phyloP scores from a whole-genome alignment of 805 yeast species.

The Clavispora vitiphila region DNA sequence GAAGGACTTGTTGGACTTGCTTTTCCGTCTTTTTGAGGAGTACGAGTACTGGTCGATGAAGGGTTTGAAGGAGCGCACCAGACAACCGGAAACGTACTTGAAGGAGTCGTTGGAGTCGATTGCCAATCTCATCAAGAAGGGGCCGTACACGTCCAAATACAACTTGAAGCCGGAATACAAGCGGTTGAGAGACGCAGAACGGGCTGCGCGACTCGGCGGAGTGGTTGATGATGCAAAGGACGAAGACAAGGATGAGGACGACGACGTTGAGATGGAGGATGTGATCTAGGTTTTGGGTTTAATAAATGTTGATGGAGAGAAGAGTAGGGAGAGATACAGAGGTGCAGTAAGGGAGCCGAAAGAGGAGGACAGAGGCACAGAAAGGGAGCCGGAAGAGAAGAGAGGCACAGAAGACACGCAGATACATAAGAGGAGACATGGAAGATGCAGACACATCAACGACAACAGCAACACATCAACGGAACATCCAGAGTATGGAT shows the following conservation, averaged over 20 bases:
- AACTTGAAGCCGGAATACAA: slow-evolving; percentile 87
- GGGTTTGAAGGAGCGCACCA: slow-evolving; percentile 88
- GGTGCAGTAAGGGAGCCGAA: no score
- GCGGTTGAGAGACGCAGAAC: slow-evolving; percentile 69
- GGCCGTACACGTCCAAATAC: slow-evolving; percentile 92
- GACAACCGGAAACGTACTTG: slow-evolving; percentile 90
- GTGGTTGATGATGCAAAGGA: slow-evolving; percentile 31
- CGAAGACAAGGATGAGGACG: slow-evolving; percentile 41
- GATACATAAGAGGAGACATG: no score
- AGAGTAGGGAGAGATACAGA: neutral
- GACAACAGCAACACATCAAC: no score
- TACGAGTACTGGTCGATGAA: slow-evolving; percentile 96
- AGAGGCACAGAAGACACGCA: no score
- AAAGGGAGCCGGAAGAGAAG: no score
- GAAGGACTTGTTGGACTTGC: slow-evolving; percentile 80
- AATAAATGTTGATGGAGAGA: neutral
- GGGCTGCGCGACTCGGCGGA: slow-evolving; percentile 57
- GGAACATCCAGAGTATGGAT: no score
- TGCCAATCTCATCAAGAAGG: slow-evolving; percentile 85
- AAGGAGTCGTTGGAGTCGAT: slow-evolving; percentile 88
- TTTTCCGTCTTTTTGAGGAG: slow-evolving; percentile 88
- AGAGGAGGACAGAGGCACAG: neutral
- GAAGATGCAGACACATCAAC: no score
- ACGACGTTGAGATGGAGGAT: slow-evolving; percentile 60
- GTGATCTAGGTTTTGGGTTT: slow-evolving; percentile 7